Evolutionary conservation across 2,329 filamentous ascomycete genomes (phyloP), one percentile per base, ranked within the genome.

Genomic region (Aspergillus brasiliensis): DNA sequence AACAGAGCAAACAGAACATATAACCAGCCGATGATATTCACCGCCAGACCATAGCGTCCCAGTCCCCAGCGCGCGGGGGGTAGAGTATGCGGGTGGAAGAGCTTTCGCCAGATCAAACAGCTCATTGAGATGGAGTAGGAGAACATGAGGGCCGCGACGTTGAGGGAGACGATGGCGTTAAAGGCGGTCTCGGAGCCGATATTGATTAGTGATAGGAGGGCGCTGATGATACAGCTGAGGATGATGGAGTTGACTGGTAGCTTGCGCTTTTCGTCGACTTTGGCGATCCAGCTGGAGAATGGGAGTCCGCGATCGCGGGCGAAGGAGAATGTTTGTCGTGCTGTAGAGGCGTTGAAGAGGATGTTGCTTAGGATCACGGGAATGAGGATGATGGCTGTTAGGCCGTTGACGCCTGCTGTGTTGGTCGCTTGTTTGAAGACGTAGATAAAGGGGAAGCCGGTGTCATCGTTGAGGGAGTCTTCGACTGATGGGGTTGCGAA

Each of bases 101-200:
- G 65, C 21, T 79, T 77, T 15, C 77, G 73, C 59, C 74, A 75
- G 53, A 83, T 72, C 10, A 83, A 68, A 58, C 77, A 81, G 13
- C 72, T 69, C 56, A 83, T 80, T 17, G 80, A 80, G 38, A 82
- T 75, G 54, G 82, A 76, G 63, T 84, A 84, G 5, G 81, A 83
- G 37, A 75, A 78, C 51, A 84, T 75, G 28, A 84, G 71, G 0
- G 80, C 78, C 10, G 76, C 78, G 21, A 79, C 74, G 23, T 77
- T 77, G 1, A 86, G 73, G 2, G 81, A 83, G 17, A 80, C 77
- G 58, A 85, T 81, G 53, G 79, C 81, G 65, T 83, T 82, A 67
- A 84, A 82, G 4, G 83, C 83, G 15, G 78, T 76, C 3, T 75
- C 64, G 11, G 80, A 83, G 15, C 81, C 82, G 47, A 85, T 80